phyloP scores from a whole-genome alignment of 176 grass and related monocot species.

The Stipa capillata region DNA sequence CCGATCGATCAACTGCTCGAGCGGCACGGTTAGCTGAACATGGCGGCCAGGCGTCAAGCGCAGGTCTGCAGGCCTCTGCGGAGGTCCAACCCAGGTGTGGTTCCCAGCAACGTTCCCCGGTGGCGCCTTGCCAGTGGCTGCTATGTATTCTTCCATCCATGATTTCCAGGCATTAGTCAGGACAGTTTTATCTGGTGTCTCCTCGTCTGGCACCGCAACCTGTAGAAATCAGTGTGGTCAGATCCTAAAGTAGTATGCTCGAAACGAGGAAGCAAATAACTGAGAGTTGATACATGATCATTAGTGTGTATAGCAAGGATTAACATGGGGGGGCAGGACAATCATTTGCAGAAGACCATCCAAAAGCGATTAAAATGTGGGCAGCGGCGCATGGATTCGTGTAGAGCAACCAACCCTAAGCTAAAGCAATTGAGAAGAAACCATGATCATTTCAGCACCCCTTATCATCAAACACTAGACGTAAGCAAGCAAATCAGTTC shows the following conservation, averaged over 20 bases:
- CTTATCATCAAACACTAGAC: neutral
- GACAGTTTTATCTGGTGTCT: conserved; percentile 34
- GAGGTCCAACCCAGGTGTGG: conserved; percentile 57
- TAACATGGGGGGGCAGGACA: neutral
- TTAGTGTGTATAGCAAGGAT: neutral
- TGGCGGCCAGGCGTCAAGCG: conserved; percentile 78
- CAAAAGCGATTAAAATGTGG: neutral
- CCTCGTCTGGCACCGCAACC: conserved; percentile 52
- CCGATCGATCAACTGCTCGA: conserved; percentile 65
- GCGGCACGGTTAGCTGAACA: conserved; percentile 64
- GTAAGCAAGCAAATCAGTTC: neutral
- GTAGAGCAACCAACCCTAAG: neutral
- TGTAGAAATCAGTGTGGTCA: conserved; percentile 13
- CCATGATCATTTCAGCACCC: neutral
- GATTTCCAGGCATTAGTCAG: conserved; percentile 80
- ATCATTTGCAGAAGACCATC: neutral
- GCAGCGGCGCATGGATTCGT: neutral
- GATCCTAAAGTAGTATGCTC: neutral
- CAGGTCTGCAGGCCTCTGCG: conserved; percentile 50
- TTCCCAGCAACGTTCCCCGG: conserved; percentile 82
- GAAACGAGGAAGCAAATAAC: neutral
- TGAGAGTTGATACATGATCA: neutral
- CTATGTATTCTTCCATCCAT: conserved; percentile 89
- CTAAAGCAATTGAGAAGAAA: neutral
- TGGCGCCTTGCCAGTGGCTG: conserved; percentile 64